These are phyloP conservation scores for Oryza meyeriana DNA, from an alignment of 176 grass and related monocot genomes.

Conservation along the genomic window DNA sequence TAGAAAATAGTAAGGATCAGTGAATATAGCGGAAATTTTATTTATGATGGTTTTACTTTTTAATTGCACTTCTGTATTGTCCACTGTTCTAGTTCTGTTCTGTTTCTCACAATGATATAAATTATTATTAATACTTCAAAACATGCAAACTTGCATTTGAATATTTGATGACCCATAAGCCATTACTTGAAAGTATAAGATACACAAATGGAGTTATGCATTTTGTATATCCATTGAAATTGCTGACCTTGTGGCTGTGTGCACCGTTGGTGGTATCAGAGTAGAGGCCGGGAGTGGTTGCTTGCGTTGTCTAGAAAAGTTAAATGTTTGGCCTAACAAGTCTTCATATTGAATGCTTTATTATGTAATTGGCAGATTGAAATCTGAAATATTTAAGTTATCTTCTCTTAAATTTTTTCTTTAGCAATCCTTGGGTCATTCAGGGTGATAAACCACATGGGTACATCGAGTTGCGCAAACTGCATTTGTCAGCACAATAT, in stretches of 20 bases:
- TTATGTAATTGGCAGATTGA: neutral
- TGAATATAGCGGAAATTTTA: neutral
- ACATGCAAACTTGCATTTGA: neutral
- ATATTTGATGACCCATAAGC: neutral
- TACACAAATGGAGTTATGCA: neutral
- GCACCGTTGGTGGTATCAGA: too few species aligned
- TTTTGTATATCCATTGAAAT: neutral
- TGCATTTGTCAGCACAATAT: neutral
- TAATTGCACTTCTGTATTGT: neutral
- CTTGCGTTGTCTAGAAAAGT: neutral
- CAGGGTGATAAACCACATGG: neutral
- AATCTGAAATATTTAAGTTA: neutral
- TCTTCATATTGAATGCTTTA: neutral
- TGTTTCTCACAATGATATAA: neutral
- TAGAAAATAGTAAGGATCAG: neutral
- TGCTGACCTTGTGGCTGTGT: too few species aligned
- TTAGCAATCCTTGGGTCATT: neutral
- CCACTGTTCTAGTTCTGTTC: neutral
- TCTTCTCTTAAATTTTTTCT: neutral
- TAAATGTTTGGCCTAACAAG: neutral
- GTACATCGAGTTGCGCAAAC: neutral
- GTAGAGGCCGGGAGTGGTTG: neutral
- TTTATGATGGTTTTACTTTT: neutral
- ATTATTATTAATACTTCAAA: neutral
- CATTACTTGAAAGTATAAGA: neutral